phyloP scores from a whole-genome alignment of 2,329 filamentous ascomycete genomes.

The Thermoascus crustaceus region DNA sequence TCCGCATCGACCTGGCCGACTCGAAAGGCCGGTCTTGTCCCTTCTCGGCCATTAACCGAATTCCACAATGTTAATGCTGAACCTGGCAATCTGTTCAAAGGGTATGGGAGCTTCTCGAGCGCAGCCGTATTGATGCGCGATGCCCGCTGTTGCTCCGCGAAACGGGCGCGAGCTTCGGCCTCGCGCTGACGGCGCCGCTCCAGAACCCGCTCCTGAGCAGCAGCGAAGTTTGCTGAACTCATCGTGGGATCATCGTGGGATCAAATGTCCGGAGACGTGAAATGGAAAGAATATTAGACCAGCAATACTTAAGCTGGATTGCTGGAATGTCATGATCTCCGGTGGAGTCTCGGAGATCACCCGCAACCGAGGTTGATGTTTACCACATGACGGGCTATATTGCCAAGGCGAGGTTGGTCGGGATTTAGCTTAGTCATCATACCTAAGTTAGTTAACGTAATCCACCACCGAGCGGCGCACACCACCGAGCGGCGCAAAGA shows the following conservation, averaged over 20 bases:
- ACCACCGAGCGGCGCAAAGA: too few species aligned
- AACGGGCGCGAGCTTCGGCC: conserved; percentile 51
- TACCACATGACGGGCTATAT: not conserved
- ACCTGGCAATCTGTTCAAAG: conserved; percentile 49
- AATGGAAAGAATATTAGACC: not conserved
- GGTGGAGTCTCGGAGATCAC: too few species aligned
- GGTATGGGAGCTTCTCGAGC: conserved; percentile 52
- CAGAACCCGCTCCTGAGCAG: conserved; percentile 78
- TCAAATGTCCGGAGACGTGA: not conserved
- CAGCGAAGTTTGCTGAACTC: conserved; percentile 65
- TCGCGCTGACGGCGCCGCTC: conserved; percentile 72
- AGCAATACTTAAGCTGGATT: not conserved
- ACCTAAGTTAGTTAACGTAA: too few species aligned
- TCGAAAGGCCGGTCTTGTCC: conserved; percentile 76
- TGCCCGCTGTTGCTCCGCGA: conserved; percentile 36
- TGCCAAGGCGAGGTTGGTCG: too few species aligned
- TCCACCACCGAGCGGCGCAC: too few species aligned
- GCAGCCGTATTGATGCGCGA: conserved; percentile 46
- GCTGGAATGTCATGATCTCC: not conserved
- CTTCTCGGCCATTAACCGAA: conserved; percentile 62
- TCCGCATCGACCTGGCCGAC: conserved; percentile 96
- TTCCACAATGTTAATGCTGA: conserved; percentile 54
- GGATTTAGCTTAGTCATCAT: too few species aligned
- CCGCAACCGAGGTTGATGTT: conserved; percentile 2
- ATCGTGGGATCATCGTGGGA: conserved; percentile 35